These are phyloP conservation scores for Dendrobium chrysotoxum DNA, from an alignment of 106 monocot species.

Conservation along the genomic window DNA sequence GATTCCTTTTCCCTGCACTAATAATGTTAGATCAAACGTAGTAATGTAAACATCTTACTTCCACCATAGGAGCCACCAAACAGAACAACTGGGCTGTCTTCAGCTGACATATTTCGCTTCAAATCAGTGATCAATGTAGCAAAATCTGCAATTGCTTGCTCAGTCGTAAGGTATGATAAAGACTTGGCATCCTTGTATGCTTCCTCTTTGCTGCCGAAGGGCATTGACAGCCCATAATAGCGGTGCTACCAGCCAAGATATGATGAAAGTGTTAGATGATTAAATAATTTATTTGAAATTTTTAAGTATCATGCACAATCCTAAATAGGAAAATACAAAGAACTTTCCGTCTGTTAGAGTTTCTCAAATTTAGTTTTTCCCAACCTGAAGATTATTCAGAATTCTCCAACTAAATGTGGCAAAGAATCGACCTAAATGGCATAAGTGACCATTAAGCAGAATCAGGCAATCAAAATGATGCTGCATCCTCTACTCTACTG, in stretches of 20 bases:
- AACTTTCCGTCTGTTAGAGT: background rate
- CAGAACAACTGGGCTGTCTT: slow-evolving; percentile 68
- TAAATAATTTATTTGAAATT: background rate
- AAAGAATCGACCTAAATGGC: background rate
- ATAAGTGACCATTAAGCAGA: background rate
- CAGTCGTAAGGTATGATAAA: slow-evolving; percentile 73
- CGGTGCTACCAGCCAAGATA: slow-evolving; percentile 51
- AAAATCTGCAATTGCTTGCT: slow-evolving; percentile 89
- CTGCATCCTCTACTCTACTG: background rate
- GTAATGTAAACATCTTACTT: slow-evolving; percentile 40
- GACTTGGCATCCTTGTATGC: slow-evolving; percentile 67
- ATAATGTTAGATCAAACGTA: background rate
- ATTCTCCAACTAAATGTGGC: background rate
- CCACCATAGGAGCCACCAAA: slow-evolving; percentile 93
- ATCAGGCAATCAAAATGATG: background rate
- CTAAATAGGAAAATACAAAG: background rate
- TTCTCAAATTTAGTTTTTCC: background rate
- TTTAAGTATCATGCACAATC: background rate
- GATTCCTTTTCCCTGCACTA: background rate
- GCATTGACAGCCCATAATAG: slow-evolving; percentile 91
- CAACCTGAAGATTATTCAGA: background rate
- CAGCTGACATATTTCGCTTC: slow-evolving; percentile 59
- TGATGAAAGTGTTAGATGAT: background rate
- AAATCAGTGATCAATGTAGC: slow-evolving; percentile 57
- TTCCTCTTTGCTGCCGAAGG: slow-evolving; percentile 71